Base-by-base conservation (phyloP, 2,329 filamentous ascomycete genomes). In the Raffaelea deltoideospora region DNA sequence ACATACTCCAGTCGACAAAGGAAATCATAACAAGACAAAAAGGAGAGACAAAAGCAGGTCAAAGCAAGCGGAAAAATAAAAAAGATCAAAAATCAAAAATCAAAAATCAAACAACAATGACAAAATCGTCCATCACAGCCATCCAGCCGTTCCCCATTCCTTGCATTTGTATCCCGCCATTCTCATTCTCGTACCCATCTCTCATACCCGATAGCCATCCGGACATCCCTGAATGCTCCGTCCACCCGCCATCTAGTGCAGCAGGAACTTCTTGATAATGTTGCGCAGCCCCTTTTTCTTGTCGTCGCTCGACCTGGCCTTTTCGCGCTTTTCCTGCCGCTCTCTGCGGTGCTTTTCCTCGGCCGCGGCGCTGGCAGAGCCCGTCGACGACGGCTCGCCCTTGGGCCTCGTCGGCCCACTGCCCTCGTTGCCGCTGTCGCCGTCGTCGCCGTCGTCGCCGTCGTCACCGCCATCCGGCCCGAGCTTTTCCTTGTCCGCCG, bases 261-360 rank as follows among this genome's bases (percentile, higher is more conserved):
- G 17, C 20, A 35, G 37, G 7, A 46, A 33, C 35, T 40, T 42
- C 35, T 43, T 43, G 29, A 48, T 38, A 2, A 45, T 42, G 7
- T 35, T 35, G 13, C 44, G 40, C 17, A 48, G 15, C 4, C 46
- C 34, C 30, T 40, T 43, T 36, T 41, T 42, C 22, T 36, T 32
- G 17, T 45, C 40, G 7, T 40, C 42, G 26, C 33, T 37, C 13
- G 40, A 19, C 29, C 35, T 40, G 18, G 39, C 43, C 34, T 32
- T 31, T 11, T 44, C 45, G 15, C 44, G 41, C 43, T 37, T 42
- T 37, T 44, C 44, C 30, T 36, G 42, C 14, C 45, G 43, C 13
- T 44, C 44, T 19, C 33, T 36, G 30, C 47, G 47, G 39, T 47
- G 47, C 28, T 36, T 41, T 33, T 42, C 45, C 20, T 45, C 42